Conservation (phyloP, 106 monocot genomes). For the Allium fistulosum region DNA sequence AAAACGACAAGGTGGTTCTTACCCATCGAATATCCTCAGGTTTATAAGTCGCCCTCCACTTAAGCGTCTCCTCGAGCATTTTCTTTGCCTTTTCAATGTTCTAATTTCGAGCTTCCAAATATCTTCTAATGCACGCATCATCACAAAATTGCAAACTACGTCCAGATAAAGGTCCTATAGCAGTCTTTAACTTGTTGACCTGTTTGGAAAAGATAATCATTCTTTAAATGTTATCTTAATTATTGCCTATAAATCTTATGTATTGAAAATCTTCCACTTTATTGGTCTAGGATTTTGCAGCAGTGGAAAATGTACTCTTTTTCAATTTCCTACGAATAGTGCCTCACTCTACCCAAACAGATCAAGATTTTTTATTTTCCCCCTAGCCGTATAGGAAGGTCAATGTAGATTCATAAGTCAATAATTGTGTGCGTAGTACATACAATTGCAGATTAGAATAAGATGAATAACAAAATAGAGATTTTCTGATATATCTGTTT, state of each 20-base stretch:
- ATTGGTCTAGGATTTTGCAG: neutral
- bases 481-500: too few species aligned
- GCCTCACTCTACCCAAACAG: neutral
- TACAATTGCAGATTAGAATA: neutral
- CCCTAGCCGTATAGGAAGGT: neutral
- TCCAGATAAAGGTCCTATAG: conserved; percentile 44
- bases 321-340: neutral
- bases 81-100: conserved; percentile 64
- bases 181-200: conserved; percentile 50
- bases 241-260: too few species aligned
- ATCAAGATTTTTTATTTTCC: neutral
- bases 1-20: neutral
- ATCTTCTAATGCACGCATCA: conserved; percentile 65
- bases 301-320: neutral
- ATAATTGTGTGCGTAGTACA: neutral
- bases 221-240: too few species aligned
- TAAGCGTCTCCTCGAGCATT: conserved; percentile 80
- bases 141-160: conserved; percentile 35
- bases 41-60: conserved; percentile 65
- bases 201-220: conserved; percentile 9
- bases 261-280: too few species aligned
- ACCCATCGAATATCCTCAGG: conserved; percentile 91
- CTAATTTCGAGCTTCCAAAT: conserved; percentile 74
- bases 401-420: neutral
- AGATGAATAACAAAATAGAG: neutral